phyloP scores from a whole-genome alignment of 192 early-diverging fungal genomes.

The Coemansia sp. region DNA sequence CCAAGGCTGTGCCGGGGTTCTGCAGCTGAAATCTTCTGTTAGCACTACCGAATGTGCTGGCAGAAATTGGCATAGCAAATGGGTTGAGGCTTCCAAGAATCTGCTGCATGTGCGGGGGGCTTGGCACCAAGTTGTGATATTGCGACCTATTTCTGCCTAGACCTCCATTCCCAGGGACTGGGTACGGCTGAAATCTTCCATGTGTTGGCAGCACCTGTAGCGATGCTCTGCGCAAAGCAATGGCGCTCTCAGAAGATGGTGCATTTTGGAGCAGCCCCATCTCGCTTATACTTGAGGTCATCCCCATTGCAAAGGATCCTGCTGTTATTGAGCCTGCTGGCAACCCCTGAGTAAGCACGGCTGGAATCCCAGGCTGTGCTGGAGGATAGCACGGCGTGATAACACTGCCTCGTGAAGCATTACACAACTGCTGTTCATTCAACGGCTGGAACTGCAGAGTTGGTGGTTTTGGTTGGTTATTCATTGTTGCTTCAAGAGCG shows the following conservation, averaged over 20 bases:
- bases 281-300: conserved; percentile 50
- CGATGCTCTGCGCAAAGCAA: conserved; percentile 36
- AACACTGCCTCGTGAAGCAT: neutral
- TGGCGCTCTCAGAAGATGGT: neutral
- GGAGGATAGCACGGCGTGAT: neutral
- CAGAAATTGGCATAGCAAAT: conserved; percentile 2
- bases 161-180: conserved; percentile 6
- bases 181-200: conserved; percentile 42
- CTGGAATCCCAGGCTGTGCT: neutral
- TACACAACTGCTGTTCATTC: neutral
- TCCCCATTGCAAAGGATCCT: conserved; percentile 20
- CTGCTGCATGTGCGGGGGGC: conserved; percentile 1
- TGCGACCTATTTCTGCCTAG: neutral
- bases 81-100: conserved; percentile 8
- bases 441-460: conserved; percentile 30
- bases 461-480: conserved; percentile 18
- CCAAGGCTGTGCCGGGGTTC: neutral
- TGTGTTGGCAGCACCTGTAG: conserved; percentile 34
- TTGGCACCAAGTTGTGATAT: neutral
- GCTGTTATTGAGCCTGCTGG: neutral
- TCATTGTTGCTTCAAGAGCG: conserved; percentile 36
- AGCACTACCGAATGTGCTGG: neutral
- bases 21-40: neutral
- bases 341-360: neutral
- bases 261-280: conserved; percentile 20